Evolutionary conservation across 805 yeast genomes (phyloP).

Genomic region (Suhomyces sp.): DNA sequence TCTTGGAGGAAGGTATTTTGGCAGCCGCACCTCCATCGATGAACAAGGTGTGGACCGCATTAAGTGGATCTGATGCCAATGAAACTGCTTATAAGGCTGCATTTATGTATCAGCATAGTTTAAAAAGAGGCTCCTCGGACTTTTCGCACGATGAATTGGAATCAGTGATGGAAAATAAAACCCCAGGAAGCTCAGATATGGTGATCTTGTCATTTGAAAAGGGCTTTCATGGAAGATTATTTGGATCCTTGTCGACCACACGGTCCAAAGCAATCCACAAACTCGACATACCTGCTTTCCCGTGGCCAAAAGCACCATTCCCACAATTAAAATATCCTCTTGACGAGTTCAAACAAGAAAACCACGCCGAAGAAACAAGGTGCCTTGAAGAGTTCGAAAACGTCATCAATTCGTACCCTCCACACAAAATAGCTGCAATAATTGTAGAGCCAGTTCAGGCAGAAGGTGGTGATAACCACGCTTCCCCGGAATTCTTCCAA

Average conservation of each 20-base stretch:
- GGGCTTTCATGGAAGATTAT: conserved; percentile 57
- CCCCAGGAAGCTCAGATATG: conserved; percentile 53
- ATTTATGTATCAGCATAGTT: conserved; percentile 59
- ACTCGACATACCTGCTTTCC: conserved; percentile 57
- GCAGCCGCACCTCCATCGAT: conserved; percentile 66
- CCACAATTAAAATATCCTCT: conserved; percentile 42
- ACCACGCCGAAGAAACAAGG: conserved; percentile 45
- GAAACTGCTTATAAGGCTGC: conserved; percentile 73
- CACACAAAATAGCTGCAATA: conserved; percentile 48
- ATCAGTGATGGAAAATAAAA: conserved; percentile 48
- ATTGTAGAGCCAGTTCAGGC: conserved; percentile 64
- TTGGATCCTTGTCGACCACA: conserved; percentile 55
- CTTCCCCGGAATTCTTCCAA: conserved; percentile 59
- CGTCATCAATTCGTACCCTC: conserved; percentile 32
- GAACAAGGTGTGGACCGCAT: conserved; percentile 59
- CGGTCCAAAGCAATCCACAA: conserved; percentile 57
- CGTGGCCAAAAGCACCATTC: conserved; percentile 55
- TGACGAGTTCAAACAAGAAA: conserved; percentile 34
- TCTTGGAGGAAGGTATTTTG: conserved; percentile 49
- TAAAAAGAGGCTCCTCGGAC: conserved; percentile 46
- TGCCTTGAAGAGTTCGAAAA: conserved; percentile 46
- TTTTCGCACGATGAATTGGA: conserved; percentile 46
- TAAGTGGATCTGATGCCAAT: conserved; percentile 67
- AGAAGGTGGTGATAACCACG: conserved; percentile 78
- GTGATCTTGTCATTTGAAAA: conserved; percentile 52